Evolutionary conservation across 1,284 basidiomycete genomes (phyloP).

Genomic region (Laetiporus sulphureus): DNA sequence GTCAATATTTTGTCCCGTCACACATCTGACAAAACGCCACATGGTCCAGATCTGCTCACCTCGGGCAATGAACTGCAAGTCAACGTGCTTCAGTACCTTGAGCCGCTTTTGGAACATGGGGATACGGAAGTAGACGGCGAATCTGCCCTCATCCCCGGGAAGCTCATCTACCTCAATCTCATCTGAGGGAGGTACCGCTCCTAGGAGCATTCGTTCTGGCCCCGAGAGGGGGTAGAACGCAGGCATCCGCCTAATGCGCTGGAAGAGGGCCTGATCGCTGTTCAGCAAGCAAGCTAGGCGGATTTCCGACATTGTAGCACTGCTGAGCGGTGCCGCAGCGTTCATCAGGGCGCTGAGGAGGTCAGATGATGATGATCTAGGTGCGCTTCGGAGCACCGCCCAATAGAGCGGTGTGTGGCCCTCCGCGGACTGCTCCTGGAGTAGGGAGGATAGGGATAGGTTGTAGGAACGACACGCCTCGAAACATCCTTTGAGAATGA

Average conservation of each 20-base stretch:
- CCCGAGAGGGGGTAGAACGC: conserved; percentile 44
- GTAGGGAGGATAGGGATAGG: conserved; percentile 36
- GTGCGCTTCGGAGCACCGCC: conserved; percentile 47
- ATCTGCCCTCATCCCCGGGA: conserved; percentile 39
- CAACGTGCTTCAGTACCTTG: conserved; percentile 49
- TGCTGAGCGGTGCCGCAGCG: conserved; percentile 45
- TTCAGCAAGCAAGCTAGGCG: conserved; percentile 57
- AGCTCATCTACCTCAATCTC: conserved; percentile 44
- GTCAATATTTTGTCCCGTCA: no score
- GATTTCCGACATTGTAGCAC: conserved; percentile 46
- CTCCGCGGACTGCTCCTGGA: conserved; percentile 61
- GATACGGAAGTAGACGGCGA: conserved; percentile 47
- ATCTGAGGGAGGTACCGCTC: conserved; percentile 42
- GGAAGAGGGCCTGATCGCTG: conserved; percentile 58
- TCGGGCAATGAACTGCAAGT: conserved; percentile 61
- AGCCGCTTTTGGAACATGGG: conserved; percentile 63
- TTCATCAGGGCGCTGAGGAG: conserved; percentile 47
- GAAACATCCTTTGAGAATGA: conserved; percentile 38
- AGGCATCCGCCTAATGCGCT: conserved; percentile 45
- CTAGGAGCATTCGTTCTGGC: conserved; percentile 53
- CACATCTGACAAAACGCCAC: no score
- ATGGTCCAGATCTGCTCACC: conserved; percentile 31
- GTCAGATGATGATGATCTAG: conserved; percentile 11
- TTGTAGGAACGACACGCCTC: conserved; percentile 35
- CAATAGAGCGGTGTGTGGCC: conserved; percentile 61